Evolutionary conservation across 768 basidiomycete species (phyloP).

Genomic region (Tubosaeta sp.): DNA sequence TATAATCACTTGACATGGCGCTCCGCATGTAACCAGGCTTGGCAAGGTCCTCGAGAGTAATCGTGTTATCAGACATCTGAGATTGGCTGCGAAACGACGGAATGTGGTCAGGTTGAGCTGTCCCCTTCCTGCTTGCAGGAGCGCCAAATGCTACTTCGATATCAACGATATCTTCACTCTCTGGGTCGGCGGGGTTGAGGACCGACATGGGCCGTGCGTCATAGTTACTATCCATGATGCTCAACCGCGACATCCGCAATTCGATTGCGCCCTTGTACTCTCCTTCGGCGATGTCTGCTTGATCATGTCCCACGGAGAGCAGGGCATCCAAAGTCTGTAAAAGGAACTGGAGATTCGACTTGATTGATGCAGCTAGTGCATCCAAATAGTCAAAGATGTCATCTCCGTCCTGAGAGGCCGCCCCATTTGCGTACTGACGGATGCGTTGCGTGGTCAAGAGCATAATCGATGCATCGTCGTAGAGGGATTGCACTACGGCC

Average conservation of each 20-base stretch:
- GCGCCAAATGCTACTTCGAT: constrained; percentile 49
- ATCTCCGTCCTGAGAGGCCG: constrained; percentile 14
- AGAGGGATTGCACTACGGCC: constrained; percentile 63
- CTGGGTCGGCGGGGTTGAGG: constrained; percentile 37
- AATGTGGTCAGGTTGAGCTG: constrained; percentile 16
- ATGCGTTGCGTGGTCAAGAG: constrained; percentile 52
- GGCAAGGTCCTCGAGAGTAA: constrained; percentile 28
- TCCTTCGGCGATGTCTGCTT: constrained; percentile 62
- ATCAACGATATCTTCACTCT: constrained; percentile 52
- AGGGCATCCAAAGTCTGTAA: constrained; percentile 60
- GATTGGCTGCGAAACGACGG: constrained; percentile 31
- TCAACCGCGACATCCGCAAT: constrained; percentile 70
- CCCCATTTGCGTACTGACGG: constrained; percentile 10
- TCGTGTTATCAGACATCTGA: constrained; percentile 33
- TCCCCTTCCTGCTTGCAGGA: constrained; percentile 32
- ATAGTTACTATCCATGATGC: constrained; percentile 51
- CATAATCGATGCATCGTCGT: constrained; percentile 63
- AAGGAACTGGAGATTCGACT: constrained; percentile 52
- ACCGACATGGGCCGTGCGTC: constrained; percentile 40
- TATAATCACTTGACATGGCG: constrained; percentile 21
- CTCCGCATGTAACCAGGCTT: constrained; percentile 16
- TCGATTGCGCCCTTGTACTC: constrained; percentile 75
- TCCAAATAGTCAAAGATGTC: constrained; percentile 42
- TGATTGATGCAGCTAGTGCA: constrained; percentile 46
- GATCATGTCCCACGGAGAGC: constrained; percentile 61